These are phyloP conservation scores for Serendipita sp. DNA, from an alignment of 768 basidiomycete genomes.

Conservation along the genomic window DNA sequence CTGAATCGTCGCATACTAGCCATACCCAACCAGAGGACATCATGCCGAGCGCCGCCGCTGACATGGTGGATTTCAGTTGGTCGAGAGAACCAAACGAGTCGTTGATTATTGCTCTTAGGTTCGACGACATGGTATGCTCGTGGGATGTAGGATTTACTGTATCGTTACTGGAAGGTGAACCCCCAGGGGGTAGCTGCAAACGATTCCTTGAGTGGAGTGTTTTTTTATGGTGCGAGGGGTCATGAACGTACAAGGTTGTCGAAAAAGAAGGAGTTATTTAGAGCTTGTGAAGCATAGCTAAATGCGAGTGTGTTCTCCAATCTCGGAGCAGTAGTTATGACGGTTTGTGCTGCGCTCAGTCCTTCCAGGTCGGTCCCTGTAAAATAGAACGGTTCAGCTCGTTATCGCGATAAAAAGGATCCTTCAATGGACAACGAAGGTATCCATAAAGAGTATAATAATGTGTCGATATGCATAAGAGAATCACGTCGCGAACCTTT, in stretches of 20 bases:
- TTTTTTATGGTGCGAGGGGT: not conserved
- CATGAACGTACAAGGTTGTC: slow-evolving; percentile 61
- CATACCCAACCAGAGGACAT: slow-evolving; percentile 71
- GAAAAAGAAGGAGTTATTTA: slow-evolving; percentile 95
- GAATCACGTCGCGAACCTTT: slow-evolving; percentile 33
- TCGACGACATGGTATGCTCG: slow-evolving; percentile 26
- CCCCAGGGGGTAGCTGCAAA: not conserved
- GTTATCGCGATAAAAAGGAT: not conserved
- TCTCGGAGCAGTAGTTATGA: slow-evolving; percentile 47
- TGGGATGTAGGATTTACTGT: slow-evolving; percentile 17
- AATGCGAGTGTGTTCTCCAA: slow-evolving; percentile 54
- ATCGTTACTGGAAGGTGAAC: not conserved
- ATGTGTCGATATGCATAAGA: not conserved
- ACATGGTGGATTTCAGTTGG: slow-evolving; percentile 58
- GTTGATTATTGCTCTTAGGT: slow-evolving; percentile 21
- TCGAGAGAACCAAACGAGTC: slow-evolving; percentile 40
- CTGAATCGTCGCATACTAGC: slow-evolving; percentile 71
- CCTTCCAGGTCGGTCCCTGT: slow-evolving; percentile 42
- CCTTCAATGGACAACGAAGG: not conserved
- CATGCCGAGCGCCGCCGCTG: slow-evolving; percentile 63
- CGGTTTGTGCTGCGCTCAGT: slow-evolving; percentile 50
- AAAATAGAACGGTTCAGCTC: not conserved
- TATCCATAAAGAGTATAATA: slow-evolving; percentile 7
- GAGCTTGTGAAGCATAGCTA: slow-evolving; percentile 79
- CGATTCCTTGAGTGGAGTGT: not conserved